Evolutionary conservation across 2,329 filamentous ascomycete genomes (phyloP).

Genomic region (Fusarium sp.): DNA sequence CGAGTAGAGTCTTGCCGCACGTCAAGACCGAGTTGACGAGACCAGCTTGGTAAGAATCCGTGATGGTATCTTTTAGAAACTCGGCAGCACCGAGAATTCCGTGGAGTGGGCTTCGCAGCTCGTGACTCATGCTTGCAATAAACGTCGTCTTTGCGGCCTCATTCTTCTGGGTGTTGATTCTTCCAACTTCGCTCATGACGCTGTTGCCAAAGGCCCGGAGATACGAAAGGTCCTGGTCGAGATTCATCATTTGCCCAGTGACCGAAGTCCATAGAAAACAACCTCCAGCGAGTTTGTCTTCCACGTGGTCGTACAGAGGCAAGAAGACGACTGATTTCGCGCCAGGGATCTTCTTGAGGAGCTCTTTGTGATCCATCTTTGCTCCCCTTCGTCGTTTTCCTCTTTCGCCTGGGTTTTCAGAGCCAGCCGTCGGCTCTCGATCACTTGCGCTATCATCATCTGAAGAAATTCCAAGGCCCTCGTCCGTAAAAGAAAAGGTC

Average conservation of each 20-base stretch:
- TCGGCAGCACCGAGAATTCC: slow-evolving; percentile 67
- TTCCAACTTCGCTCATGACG: slow-evolving; percentile 64
- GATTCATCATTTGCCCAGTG: slow-evolving; percentile 50
- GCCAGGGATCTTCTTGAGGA: slow-evolving; percentile 49
- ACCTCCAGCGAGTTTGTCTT: slow-evolving; percentile 50
- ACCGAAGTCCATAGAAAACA: slow-evolving; percentile 52
- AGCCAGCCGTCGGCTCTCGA: slow-evolving; percentile 10
- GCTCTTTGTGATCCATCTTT: slow-evolving; percentile 48
- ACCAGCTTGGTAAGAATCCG: slow-evolving; percentile 53
- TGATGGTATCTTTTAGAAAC: slow-evolving; percentile 58
- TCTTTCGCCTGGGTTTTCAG: not conserved
- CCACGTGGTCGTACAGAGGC: slow-evolving; percentile 51
- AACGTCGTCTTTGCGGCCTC: slow-evolving; percentile 68
- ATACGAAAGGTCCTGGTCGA: slow-evolving; percentile 50
- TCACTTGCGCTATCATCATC: slow-evolving; percentile 49
- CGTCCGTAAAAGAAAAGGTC: slow-evolving; percentile 46
- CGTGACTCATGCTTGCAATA: slow-evolving; percentile 70
- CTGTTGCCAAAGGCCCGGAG: slow-evolving; percentile 49
- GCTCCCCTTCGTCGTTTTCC: slow-evolving; percentile 23
- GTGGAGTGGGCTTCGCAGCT: slow-evolving; percentile 67
- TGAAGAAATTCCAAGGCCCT: slow-evolving; percentile 45
- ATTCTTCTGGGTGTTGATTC: slow-evolving; percentile 64
- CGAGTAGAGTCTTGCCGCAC: slow-evolving; percentile 61
- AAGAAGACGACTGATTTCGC: slow-evolving; percentile 51
- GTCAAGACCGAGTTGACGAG: slow-evolving; percentile 59